Base-by-base conservation (phyloP, 129 eudicot genomes). In the Arctium minus region DNA sequence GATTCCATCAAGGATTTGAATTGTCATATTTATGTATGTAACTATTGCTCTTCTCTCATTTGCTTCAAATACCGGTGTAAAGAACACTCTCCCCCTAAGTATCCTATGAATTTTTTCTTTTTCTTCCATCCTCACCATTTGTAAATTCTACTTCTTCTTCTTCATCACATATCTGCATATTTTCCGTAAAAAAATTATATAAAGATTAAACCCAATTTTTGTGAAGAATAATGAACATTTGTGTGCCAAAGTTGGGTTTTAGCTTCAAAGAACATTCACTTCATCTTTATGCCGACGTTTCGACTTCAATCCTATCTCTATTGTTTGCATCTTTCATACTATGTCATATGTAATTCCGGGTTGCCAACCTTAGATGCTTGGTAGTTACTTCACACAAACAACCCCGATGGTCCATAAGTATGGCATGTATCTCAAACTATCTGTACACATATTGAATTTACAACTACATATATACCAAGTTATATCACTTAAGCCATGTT, bases 1-100 rank as follows among this genome's bases (percentile, higher is more conserved):
- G 91, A 94, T 94, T 76, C 91, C 94, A 68, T 96, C 99, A 48
- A 93, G 99, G 92, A 93, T 96, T 83, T 96, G 88, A 96, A 78
- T 35, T 78, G 69, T 11, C 69, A 12, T 65, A 73, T 75, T 65
- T 67, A 79, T 78, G 79, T 75, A 85, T 84, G 81, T 74, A 74
- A 67, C 72, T 42, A 7, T 40, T 82, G 3, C 60, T 33, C 73
- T 62, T 80, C 60, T 67, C 37, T 83, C 40, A 78, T 77, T 83
- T 83, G 82, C 82, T 76, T 70, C 12, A 76, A 82, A 74, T 33
- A 74, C 79, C 44, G 17, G 67, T 74, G 85, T 82, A 82, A 82
- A 82, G 80, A 82, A 82, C 70, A 74, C 75, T 65, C 13, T 67
- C 35, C 71, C 71, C 71, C 71, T 67, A 67, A 27, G 62, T 64